phyloP scores from a whole-genome alignment of 1,139 yeast species.

The Kurtzmaniella natalensis region DNA sequence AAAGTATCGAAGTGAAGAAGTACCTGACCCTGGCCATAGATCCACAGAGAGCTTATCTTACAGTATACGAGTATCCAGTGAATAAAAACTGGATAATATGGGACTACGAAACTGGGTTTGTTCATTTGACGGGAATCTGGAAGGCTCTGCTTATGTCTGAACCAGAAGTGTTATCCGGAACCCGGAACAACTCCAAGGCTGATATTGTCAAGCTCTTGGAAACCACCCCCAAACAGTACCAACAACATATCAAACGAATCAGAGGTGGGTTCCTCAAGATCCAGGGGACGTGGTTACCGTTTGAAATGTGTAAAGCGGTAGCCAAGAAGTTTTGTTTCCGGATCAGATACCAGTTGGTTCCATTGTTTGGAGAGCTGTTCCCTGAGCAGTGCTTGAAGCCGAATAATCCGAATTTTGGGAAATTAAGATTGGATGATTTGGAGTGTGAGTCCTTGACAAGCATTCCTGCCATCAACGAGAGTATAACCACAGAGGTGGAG shows the following conservation, averaged over 20 bases:
- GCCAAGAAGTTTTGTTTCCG: constrained; percentile 76
- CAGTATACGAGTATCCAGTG: constrained; percentile 69
- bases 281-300: constrained; percentile 95
- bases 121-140: constrained; percentile 90
- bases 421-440: constrained; percentile 40
- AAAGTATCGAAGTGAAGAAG: constrained; percentile 53
- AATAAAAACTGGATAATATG: constrained; percentile 73
- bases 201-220: constrained; percentile 74
- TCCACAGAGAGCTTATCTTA: constrained; percentile 54
- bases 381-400: constrained; percentile 70
- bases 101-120: constrained; percentile 87
- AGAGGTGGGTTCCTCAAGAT: constrained; percentile 90
- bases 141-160: constrained; percentile 50
- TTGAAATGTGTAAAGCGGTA: constrained; percentile 57
- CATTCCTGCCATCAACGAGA: too few species aligned
- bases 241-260: constrained; percentile 63
- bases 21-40: constrained; percentile 69
- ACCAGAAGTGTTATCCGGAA: constrained; percentile 2
- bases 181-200: constrained; percentile 44
- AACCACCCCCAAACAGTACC: constrained; percentile 65
- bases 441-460: too few species aligned
- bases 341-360: constrained; percentile 71
- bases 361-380: constrained; percentile 73
- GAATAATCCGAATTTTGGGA: constrained; percentile 64
- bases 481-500: too few species aligned